These are phyloP conservation scores for Dimargaris cristalligena DNA, from an alignment of 192 early-diverging fungal genomes.

Conservation along the genomic window DNA sequence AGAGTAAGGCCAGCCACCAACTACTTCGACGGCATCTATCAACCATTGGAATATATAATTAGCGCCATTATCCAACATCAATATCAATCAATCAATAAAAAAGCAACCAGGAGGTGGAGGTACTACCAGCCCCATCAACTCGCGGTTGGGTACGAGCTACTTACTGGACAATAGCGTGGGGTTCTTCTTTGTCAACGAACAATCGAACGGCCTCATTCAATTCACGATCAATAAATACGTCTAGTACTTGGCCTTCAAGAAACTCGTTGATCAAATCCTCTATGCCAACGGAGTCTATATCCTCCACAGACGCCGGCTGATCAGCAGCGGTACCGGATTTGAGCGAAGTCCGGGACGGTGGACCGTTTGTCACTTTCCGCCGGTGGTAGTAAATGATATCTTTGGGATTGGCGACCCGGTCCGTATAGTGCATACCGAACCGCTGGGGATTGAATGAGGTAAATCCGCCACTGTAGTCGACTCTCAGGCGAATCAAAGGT, in stretches of 20 bases:
- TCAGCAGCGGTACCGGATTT: background rate
- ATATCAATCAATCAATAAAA: too few relatives aligned
- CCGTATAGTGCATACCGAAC: constrained; percentile 67
- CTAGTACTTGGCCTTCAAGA: constrained; percentile 1
- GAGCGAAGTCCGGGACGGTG: background rate
- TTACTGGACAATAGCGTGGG: background rate
- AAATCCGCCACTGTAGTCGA: constrained; percentile 77
- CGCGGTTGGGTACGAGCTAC: background rate
- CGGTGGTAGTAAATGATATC: constrained; percentile 67
- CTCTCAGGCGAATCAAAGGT: constrained; percentile 64
- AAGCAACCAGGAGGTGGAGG: too few relatives aligned
- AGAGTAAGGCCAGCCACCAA: too few relatives aligned
- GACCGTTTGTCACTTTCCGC: background rate
- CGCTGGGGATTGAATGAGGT: constrained; percentile 68
- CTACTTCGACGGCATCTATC: too few relatives aligned
- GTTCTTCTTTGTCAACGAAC: constrained; percentile 10
- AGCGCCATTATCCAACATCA: too few relatives aligned
- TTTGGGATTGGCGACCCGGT: constrained; percentile 71
- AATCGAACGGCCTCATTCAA: constrained; percentile 6
- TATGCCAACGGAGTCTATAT: background rate
- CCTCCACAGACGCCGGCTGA: background rate
- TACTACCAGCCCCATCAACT: background rate
- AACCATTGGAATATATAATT: too few relatives aligned
- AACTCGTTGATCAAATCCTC: constrained; percentile 2
- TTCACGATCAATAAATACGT: constrained; percentile 6